These are phyloP conservation scores for Paraconiothyrium sp. DNA, from an alignment of 2,329 filamentous ascomycete genomes.

Conservation along the genomic window DNA sequence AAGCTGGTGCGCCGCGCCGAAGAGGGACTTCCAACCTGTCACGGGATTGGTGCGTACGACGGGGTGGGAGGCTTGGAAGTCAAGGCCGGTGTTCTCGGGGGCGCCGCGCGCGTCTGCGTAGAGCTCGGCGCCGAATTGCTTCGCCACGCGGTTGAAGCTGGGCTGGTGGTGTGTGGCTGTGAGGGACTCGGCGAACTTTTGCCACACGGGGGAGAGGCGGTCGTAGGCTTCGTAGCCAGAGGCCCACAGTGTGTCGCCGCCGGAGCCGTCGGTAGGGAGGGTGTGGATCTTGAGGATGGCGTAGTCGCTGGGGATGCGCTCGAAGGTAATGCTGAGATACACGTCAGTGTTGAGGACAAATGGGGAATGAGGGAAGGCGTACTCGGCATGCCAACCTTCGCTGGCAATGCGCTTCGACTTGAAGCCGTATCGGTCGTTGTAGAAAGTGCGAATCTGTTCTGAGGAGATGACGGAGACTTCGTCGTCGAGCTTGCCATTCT, in stretches of 20 bases:
- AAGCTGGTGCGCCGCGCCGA: conserved; percentile 44
- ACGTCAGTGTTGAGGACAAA: not conserved
- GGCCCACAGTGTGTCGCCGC: conserved; percentile 54
- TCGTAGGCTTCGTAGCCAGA: conserved; percentile 53
- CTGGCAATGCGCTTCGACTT: conserved; percentile 13
- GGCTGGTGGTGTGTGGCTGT: conserved; percentile 13
- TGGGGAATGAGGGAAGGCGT: not conserved
- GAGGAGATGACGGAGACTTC: conserved; percentile 62
- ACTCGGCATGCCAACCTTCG: conserved; percentile 19
- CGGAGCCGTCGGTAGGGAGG: conserved; percentile 23
- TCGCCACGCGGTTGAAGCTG: conserved; percentile 12
- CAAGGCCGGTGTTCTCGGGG: conserved; percentile 32
- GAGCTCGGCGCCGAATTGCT: conserved; percentile 6
- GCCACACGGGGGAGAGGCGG: conserved; percentile 33
- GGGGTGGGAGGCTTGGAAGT: conserved; percentile 53
- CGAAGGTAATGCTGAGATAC: conserved; percentile 37
- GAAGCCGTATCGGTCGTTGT: conserved; percentile 46
- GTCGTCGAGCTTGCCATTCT: conserved; percentile 58
- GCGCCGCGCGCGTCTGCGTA: conserved; percentile 26
- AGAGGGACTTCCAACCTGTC: conserved; percentile 65
- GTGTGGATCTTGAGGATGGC: conserved; percentile 24
- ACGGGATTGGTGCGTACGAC: conserved; percentile 66
- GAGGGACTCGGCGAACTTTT: conserved; percentile 10
- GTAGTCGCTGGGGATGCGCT: conserved; percentile 46
- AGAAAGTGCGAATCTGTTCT: conserved; percentile 31